Base-by-base conservation (phyloP, 768 basidiomycete species). In the Macrolepiota fuliginosa region DNA sequence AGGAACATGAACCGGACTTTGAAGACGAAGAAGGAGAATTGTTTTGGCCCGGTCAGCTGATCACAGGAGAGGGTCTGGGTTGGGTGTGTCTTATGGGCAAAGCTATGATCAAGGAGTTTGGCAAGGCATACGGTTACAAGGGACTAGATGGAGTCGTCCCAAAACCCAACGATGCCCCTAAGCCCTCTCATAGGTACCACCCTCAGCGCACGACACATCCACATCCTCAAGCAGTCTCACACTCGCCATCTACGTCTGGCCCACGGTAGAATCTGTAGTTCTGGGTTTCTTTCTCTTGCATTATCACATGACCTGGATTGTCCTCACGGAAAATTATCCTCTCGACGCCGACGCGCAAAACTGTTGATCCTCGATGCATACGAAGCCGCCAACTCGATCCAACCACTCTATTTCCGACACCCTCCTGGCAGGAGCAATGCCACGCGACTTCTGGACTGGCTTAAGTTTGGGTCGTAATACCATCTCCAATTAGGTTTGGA, bases 61-160 rank as follows among this genome's bases (percentile, higher is more conserved):
- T 86, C 61, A 88, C 82, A 32, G 90, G 89, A 46, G 88, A 91
- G 71, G 91, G 91, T 53, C 79, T 93, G 32, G 91, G 88, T 22
- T 93, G 91, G 91, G 85, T 92, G n/a, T 92, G 91, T 71, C 77
- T 89, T 29, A 88, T 93, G 85, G 91, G 90, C 66, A 90, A 88
- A 70, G 87, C 90, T 42, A 93, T 93, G 91, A 84, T 93, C 69
- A 85, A 83, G 66, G 91, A 93, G 68, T 89, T 90, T 67, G 90
- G 90, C 64, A 86, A 85, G 68, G 80, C 85, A 36, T 86, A 88
- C 72, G 89, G 87, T 11, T 93, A 92, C 75, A 78, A 76, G 61
- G 89, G 91, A 32, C 72, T 90, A 17, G 82, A 85, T 19, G 90
- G 90, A 17, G 84, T 88, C n/a, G 83, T 92, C 36, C 86, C 84